Percentiles rank a stretch among this genome's conserved stretches.
These are phyloP conservation scores for Podaxis sp. DNA, from an alignment of 768 basidiomycete species.

Conservation along the genomic window DNA sequence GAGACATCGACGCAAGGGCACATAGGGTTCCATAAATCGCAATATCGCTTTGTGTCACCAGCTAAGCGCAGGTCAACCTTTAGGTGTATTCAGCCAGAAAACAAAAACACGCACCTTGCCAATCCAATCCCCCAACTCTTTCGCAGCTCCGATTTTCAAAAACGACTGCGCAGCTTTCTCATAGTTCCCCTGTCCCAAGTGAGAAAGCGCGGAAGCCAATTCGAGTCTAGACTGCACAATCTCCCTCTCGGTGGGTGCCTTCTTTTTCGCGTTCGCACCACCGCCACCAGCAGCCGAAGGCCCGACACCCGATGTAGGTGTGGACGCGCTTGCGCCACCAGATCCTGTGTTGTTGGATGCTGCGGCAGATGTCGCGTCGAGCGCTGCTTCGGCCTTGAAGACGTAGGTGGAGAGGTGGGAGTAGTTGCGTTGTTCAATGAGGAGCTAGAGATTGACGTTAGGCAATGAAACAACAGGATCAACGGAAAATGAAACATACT, in stretches of 20 bases:
- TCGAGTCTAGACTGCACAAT: constrained; percentile 77
- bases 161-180: constrained; percentile 80
- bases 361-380: constrained; percentile 58
- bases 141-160: constrained; percentile 62
- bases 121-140: constrained; percentile 76
- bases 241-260: constrained; percentile 58
- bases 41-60: constrained; percentile 80
- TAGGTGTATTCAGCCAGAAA: not conserved
- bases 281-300: constrained; percentile 22
- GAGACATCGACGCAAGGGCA: constrained; percentile 74
- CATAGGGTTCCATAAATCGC: constrained; percentile 86
- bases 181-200: constrained; percentile 70
- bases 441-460: constrained; percentile 47
- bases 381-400: constrained; percentile 91
- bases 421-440: constrained; percentile 86
- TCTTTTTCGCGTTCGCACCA: constrained; percentile 32
- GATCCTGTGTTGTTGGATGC: constrained; percentile 19
- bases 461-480: constrained; percentile 1
- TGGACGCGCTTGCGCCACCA: constrained; percentile 20
- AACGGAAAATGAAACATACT: constrained; percentile 36
- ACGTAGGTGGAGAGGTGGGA: constrained; percentile 88
- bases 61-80: constrained; percentile 35
- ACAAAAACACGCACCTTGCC: constrained; percentile 52
- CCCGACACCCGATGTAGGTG: constrained; percentile 17
- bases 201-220: constrained; percentile 75